Percentiles rank a stretch among this genome's conserved stretches.
phyloP scores from a whole-genome alignment of 192 early-diverging fungal genomes.

The Coemansia sp. region DNA sequence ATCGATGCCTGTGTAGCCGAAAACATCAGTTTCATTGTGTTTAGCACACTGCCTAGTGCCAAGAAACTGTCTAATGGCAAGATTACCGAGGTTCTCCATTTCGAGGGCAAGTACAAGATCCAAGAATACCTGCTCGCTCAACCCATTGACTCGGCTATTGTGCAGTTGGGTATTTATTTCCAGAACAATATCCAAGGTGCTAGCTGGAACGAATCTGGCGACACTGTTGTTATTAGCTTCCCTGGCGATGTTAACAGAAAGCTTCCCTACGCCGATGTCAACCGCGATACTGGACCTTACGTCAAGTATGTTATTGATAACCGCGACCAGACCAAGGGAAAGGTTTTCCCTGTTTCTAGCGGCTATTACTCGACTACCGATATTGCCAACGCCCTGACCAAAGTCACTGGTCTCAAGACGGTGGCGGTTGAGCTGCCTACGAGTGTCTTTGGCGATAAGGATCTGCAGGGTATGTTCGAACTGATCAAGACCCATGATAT shows the following conservation, averaged over 20 bases:
- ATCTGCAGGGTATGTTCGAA: constrained; percentile 21
- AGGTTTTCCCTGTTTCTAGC: constrained; percentile 13
- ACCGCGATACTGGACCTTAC: constrained; percentile 13
- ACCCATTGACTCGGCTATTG: not conserved
- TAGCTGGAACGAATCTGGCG: constrained; percentile 15
- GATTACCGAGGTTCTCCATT: constrained; percentile 12
- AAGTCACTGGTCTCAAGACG: constrained; percentile 12
- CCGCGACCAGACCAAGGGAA: not conserved
- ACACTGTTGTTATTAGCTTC: constrained; percentile 4
- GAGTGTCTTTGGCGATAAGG: not conserved
- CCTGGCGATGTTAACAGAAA: constrained; percentile 14
- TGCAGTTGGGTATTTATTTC: constrained; percentile 21
- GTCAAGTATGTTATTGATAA: constrained; percentile 27
- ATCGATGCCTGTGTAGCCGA: constrained; percentile 16
- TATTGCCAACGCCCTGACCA: constrained; percentile 21
- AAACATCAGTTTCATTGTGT: constrained; percentile 8
- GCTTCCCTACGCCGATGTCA: constrained; percentile 14
- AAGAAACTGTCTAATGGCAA: constrained; percentile 10
- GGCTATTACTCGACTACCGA: constrained; percentile 22
- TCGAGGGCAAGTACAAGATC: constrained; percentile 25
- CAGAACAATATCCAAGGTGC: constrained; percentile 21
- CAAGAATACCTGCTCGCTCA: constrained; percentile 14
- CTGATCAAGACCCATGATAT: constrained; percentile 15
- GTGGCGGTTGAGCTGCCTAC: constrained; percentile 8
- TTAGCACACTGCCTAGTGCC: constrained; percentile 27